A percentile compares a stretch with the other conserved stretches of the same genome.
phyloP scores from a whole-genome alignment of 2,329 filamentous ascomycete species.

The Fusarium stilboides region DNA sequence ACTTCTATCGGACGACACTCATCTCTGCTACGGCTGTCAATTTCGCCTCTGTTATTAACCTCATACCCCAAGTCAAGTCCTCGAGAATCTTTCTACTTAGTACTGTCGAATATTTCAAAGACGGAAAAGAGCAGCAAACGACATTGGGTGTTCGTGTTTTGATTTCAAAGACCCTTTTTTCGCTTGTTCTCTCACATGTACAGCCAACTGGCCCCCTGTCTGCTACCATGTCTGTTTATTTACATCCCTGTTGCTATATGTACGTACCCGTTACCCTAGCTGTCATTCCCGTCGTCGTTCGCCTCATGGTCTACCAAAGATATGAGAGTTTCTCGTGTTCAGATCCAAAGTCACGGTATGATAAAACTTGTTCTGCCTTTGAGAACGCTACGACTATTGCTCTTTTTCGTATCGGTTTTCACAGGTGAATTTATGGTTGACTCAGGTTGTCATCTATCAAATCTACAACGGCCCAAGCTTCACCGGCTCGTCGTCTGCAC shows the following conservation, averaged over 20 bases:
- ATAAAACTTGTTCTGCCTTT: neutral
- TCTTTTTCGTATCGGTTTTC: neutral
- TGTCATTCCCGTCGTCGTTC: slow-evolving; percentile 16
- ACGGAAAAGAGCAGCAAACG: neutral
- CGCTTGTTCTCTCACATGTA: slow-evolving; percentile 10
- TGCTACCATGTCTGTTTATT: slow-evolving; percentile 24
- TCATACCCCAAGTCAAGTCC: slow-evolving; percentile 6
- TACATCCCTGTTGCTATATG: slow-evolving; percentile 28
- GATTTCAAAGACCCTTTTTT: slow-evolving; percentile 5
- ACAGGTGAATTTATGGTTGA: neutral
- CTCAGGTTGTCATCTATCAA: slow-evolving; percentile 16
- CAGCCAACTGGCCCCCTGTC: slow-evolving; percentile 18
- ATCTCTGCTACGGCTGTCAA: slow-evolving; percentile 31
- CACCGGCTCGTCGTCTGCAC: slow-evolving; percentile 8
- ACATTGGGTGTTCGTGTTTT: neutral
- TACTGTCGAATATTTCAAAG: neutral
- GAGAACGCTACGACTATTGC: neutral
- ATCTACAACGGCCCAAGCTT: slow-evolving; percentile 31
- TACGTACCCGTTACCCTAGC: slow-evolving; percentile 39
- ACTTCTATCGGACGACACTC: slow-evolving; percentile 43
- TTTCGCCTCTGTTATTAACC: slow-evolving; percentile 31
- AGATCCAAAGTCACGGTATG: neutral
- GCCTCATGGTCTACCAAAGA: slow-evolving; percentile 11
- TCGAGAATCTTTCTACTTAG: neutral
- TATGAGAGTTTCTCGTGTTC: slow-evolving; percentile 21